Conservation (phyloP, 148 eudicot genomes). For the Talinum fruticosum region DNA sequence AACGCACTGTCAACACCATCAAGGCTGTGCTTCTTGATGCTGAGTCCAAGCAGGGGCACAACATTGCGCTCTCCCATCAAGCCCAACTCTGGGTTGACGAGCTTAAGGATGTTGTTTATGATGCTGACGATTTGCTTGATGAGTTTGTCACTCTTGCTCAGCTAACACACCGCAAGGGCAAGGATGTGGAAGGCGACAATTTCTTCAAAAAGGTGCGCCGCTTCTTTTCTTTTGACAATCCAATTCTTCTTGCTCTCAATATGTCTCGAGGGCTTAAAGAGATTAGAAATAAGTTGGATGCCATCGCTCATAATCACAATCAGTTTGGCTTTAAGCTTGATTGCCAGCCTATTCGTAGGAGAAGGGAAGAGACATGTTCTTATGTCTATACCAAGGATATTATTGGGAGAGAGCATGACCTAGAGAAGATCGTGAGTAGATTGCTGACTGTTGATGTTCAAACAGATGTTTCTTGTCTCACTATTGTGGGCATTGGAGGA, state of each 20-base stretch:
- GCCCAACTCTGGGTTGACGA: too few species aligned
- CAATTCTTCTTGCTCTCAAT: not conserved
- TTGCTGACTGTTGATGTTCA: not conserved
- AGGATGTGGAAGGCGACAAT: not conserved
- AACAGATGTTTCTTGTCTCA: not conserved
- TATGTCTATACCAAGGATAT: not conserved
- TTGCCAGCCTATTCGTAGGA: not conserved
- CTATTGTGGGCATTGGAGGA: not conserved
- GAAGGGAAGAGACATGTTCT: too few species aligned
- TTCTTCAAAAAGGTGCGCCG: constrained; percentile 2
- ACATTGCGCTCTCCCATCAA: not conserved
- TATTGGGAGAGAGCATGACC: constrained; percentile 10
- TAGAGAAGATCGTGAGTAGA: not conserved
- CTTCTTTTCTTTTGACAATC: not conserved
- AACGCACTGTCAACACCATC: too few species aligned
- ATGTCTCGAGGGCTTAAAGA: not conserved
- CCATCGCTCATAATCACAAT: not conserved
- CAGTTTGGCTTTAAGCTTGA: not conserved
- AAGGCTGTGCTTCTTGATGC: too few species aligned
- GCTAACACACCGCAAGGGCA: not conserved
- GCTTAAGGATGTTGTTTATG: too few species aligned
- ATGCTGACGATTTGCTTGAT: too few species aligned
- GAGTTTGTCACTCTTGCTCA: not conserved
- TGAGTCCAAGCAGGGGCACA: too few species aligned
- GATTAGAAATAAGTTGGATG: too few species aligned